phyloP scores from a whole-genome alignment of 306 rosid genomes.

The Pyrus bretschneideri region DNA sequence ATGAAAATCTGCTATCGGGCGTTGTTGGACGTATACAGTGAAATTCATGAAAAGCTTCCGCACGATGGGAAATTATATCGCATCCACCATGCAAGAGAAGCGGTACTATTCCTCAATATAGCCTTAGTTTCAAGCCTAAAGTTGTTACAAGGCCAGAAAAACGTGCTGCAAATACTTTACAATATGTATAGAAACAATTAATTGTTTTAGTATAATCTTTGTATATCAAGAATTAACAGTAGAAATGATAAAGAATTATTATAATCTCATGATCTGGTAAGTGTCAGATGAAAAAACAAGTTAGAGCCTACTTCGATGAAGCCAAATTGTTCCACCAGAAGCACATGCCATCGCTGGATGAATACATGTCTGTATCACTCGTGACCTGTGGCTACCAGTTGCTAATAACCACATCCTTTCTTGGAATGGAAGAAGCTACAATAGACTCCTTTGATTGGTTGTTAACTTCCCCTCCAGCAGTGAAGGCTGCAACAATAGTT shows the following conservation, averaged over 20 bases:
- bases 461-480: too few species aligned
- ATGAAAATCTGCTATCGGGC: not conserved
- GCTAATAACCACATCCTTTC: not conserved
- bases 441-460: slow-evolving; percentile 2
- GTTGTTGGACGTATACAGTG: not conserved
- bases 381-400: not conserved
- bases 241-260: too few species aligned
- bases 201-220: too few species aligned
- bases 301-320: slow-evolving; percentile 14
- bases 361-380: slow-evolving; percentile 7
- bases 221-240: too few species aligned
- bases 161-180: too few species aligned
- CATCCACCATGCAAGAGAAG: not conserved
- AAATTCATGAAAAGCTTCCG: not conserved
- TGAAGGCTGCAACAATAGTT: too few species aligned
- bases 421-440: slow-evolving; percentile 11
- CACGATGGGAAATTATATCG: not conserved
- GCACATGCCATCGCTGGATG: slow-evolving; percentile 22
- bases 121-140: too few species aligned
- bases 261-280: not conserved
- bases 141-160: too few species aligned
- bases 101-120: not conserved
- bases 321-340: slow-evolving; percentile 28
- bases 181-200: too few species aligned
- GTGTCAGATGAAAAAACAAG: slow-evolving; percentile 14